phyloP scores from a whole-genome alignment of 495 filamentous ascomycete genomes.

The Lophiotrema nucula region DNA sequence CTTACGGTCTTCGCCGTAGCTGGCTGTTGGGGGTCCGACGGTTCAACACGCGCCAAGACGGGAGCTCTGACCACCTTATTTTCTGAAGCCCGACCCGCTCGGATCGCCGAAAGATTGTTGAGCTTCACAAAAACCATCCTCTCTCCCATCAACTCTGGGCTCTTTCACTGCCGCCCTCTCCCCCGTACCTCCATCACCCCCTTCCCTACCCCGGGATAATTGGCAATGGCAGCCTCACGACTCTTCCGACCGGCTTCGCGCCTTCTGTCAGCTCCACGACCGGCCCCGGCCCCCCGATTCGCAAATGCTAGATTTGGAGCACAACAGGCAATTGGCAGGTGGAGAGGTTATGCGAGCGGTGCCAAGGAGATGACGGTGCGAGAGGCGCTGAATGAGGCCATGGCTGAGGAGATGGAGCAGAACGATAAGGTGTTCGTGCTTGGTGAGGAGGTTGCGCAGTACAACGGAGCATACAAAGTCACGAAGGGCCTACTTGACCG shows the following conservation, averaged over 20 bases:
- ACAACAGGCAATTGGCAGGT: slow-evolving; percentile 46
- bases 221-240: slow-evolving; percentile 64
- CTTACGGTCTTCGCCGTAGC: too few species aligned
- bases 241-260: slow-evolving; percentile 79
- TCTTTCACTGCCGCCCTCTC: slow-evolving; percentile 3
- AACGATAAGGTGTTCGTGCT: slow-evolving; percentile 93
- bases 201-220: slow-evolving; percentile 19
- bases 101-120: too few species aligned
- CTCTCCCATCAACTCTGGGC: too few species aligned
- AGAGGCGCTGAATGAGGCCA: slow-evolving; percentile 95
- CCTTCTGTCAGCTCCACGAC: slow-evolving; percentile 63
- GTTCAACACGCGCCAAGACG: too few species aligned
- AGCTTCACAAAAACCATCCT: too few species aligned
- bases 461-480: slow-evolving; percentile 99
- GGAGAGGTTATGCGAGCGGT: slow-evolving; percentile 52
- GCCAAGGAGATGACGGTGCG: slow-evolving; percentile 92
- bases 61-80: too few species aligned
- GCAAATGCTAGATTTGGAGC: slow-evolving; percentile 51
- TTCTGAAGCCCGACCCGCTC: too few species aligned
- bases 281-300: slow-evolving; percentile 53
- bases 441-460: slow-evolving; percentile 98
- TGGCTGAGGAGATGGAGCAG: slow-evolving; percentile 92
- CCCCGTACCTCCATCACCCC: slow-evolving; percentile 30
- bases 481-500: slow-evolving; percentile 95
- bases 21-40: too few species aligned